Percentiles rank a stretch among this genome's conserved stretches.
phyloP scores from a whole-genome alignment of 2,329 filamentous ascomycete species.

The Chaetothyriales sp. region DNA sequence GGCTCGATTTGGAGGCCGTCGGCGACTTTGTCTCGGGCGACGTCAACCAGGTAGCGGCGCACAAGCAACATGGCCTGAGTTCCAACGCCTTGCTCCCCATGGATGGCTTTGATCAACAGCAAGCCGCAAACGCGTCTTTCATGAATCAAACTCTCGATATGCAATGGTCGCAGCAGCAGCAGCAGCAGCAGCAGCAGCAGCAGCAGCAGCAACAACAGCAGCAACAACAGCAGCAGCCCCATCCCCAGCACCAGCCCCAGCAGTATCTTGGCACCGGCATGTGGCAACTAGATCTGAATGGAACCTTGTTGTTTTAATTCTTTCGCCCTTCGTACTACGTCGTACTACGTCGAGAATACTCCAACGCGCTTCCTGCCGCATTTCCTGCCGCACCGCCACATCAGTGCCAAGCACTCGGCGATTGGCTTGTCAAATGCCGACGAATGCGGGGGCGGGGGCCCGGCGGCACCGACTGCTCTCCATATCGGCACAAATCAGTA shows the following conservation, averaged over 20 bases:
- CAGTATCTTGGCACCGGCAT: constrained; percentile 2
- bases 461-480: not conserved
- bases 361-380: too few species aligned
- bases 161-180: constrained; percentile 18
- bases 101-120: not conserved
- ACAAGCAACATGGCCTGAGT: not conserved
- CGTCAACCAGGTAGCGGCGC: not conserved
- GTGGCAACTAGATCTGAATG: constrained; percentile 27
- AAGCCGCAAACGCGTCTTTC: constrained; percentile 1
- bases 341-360: not conserved
- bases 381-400: not conserved
- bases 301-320: constrained; percentile 21
- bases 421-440: constrained; percentile 5
- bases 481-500: not conserved
- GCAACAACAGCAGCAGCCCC: constrained; percentile 17
- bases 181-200: not conserved
- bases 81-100: not conserved
- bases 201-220: not conserved
- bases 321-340: not conserved
- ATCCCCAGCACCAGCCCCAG: too few species aligned
- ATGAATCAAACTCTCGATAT: constrained; percentile 9
- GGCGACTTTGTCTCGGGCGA: constrained; percentile 43
- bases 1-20: constrained; percentile 47
- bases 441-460: not conserved
- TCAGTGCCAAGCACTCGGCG: constrained; percentile 1